A percentile compares a stretch with the other conserved stretches of the same genome.
These are phyloP conservation scores for Pulchroboletus neoregius DNA, from an alignment of 1,284 basidiomycete genomes.

Conservation along the genomic window DNA sequence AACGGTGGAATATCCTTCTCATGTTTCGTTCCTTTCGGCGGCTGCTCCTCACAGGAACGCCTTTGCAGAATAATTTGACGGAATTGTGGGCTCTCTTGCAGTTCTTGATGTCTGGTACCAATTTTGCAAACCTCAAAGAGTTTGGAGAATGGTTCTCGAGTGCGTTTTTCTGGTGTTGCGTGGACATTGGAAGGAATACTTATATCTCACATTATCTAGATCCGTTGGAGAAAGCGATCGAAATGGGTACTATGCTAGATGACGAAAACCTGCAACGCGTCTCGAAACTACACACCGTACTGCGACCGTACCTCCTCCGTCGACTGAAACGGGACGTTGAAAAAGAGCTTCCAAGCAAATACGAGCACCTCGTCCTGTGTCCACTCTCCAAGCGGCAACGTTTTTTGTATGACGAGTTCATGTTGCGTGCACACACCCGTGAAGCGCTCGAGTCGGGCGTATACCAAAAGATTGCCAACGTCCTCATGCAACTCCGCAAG, in stretches of 20 bases:
- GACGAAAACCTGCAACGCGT: conserved; percentile 88
- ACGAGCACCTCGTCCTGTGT: conserved; percentile 90
- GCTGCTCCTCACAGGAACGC: conserved; percentile 88
- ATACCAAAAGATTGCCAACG: conserved; percentile 92
- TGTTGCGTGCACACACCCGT: conserved; percentile 86
- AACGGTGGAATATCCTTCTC: conserved; percentile 93
- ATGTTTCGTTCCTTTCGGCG: conserved; percentile 91
- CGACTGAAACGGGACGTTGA: conserved; percentile 95
- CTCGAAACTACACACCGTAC: conserved; percentile 85
- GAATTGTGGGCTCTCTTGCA: conserved; percentile 95
- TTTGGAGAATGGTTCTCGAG: conserved; percentile 98
- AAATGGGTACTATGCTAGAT: conserved; percentile 75
- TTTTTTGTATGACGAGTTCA: conserved; percentile 98
- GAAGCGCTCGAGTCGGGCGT: conserved; percentile 84
- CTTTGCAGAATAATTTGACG: conserved; percentile 93
- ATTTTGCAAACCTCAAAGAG: conserved; percentile 91
- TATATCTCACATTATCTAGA: conserved; percentile 43
- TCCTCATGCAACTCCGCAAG: conserved; percentile 94
- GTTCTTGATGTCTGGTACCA: conserved; percentile 91
- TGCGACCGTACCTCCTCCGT: conserved; percentile 92
- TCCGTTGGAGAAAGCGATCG: conserved; percentile 91
- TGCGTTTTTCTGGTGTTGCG: conserved; percentile 39
- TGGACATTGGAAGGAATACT: background rate
- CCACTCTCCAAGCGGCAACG: conserved; percentile 93
- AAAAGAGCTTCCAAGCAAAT: conserved; percentile 93